Evolutionary conservation across 192 early-diverging fungal species (phyloP), one percentile per base, ranked within the genome.

Genomic region (Geranomyces michiganensis): DNA sequence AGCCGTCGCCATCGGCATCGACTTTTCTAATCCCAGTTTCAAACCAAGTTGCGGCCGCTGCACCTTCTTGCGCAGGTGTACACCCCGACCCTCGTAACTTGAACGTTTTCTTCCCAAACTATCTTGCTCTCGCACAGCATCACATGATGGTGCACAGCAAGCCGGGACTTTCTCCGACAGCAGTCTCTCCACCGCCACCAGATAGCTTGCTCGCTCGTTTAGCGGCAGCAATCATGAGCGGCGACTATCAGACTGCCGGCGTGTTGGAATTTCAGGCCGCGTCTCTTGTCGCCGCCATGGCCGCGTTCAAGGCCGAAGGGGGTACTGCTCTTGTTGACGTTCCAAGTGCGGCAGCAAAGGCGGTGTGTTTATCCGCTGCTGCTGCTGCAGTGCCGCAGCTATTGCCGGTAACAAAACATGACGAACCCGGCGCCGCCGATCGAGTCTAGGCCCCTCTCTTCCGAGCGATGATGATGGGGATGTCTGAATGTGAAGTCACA

Each of bases 121-220:
- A 53, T 26, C 51, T 53, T n/a, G 51, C 51, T 7, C 51, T 53
- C 15, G 51, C 51, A 17, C 51, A 53, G 51, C 51, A 53, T 15
- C 51, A 53, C 51, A 3, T 53, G 51, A 24, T 53, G 19, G 24
- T 53, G n/a, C 51, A 53, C 51, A 53, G n/a, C n/a, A 53, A n/a
- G 15, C 51, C 51, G 51, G 24, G 19, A 4, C 4, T 9, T 53
- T 10, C 36, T 41, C 51, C 51, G 24, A 15, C 3, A 15, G 51
- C 51, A 9, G 24, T 53, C 4, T 17, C 51, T 53, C 51, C 51
- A 15, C 51, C 51, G n/a, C 51, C 51, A 53, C 51, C 51, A 53
- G 51, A 53, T 6, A 53, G 51, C 24, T 17, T 53, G 51, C 51
- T 53, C n/a, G 51, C 51, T 7, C 51, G 51, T n/a, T 26, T 53